These are phyloP conservation scores for Bifiguratus adelaidae DNA, from an alignment of 192 early-diverging fungal species.

Conservation along the genomic window DNA sequence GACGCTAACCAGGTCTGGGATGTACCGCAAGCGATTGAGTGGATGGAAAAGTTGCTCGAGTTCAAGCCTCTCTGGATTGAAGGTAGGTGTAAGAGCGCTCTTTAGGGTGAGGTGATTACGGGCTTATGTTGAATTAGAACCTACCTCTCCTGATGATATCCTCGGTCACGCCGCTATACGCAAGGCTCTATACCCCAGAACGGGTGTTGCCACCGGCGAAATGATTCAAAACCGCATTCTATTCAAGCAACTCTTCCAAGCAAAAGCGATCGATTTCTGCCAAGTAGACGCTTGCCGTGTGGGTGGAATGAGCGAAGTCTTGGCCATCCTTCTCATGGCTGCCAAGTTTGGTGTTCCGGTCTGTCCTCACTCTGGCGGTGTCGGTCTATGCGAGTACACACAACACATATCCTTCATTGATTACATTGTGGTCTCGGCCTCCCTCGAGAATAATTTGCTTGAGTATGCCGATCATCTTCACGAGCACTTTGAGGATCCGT, in stretches of 20 bases:
- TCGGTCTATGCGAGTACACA: slow-evolving; percentile 21
- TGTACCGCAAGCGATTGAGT: slow-evolving; percentile 31
- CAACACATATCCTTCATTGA: slow-evolving; percentile 26
- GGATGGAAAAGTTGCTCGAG: slow-evolving; percentile 25
- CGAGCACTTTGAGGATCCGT: slow-evolving; percentile 21
- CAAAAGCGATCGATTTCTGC: slow-evolving; percentile 23
- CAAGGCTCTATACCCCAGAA: slow-evolving; percentile 20
- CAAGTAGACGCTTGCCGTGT: slow-evolving; percentile 27
- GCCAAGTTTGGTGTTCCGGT: slow-evolving; percentile 25
- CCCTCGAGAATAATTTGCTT: slow-evolving; percentile 14
- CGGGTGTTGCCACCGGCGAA: slow-evolving; percentile 22
- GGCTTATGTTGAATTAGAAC: slow-evolving; percentile 4
- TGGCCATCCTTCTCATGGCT: slow-evolving; percentile 24
- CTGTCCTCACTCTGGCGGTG: slow-evolving; percentile 23
- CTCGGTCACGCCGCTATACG: slow-evolving; percentile 25
- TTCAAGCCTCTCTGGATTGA: slow-evolving; percentile 33
- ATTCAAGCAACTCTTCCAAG: slow-evolving; percentile 30
- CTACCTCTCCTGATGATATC: slow-evolving; percentile 28
- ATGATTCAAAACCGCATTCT: slow-evolving; percentile 25
- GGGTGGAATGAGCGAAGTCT: slow-evolving; percentile 21
- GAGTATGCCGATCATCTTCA: slow-evolving; percentile 27
- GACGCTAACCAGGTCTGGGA: slow-evolving; percentile 40
- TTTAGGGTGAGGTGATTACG: neutral
- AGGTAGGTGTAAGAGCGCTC: neutral
- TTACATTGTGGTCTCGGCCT: slow-evolving; percentile 20